Evolutionary conservation across 352 stramenopile species (phyloP), one percentile per base, ranked within the genome.

Genomic region (Phytophthora pini): DNA sequence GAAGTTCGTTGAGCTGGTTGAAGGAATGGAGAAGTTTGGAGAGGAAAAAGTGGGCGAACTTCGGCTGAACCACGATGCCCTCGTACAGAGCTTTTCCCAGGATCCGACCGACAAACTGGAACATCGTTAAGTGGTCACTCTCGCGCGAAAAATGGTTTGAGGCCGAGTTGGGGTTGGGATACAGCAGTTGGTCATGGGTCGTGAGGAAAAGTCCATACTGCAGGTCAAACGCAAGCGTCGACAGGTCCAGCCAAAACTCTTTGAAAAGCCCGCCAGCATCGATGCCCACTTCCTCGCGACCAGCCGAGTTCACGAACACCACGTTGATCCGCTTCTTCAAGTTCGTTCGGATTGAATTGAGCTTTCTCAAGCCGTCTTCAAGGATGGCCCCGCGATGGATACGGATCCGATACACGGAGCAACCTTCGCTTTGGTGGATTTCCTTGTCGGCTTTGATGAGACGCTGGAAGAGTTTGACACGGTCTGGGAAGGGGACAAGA

Each of bases 231-330:
- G 92, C 91, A n/a, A 97, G 74, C 0, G 79, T 89, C 38, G 82
- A 89, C 4, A 99, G 72, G 27, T 88, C 92, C 17, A 94, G 88
- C 90, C 92, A 98, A 65, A 98, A 99, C 65, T 99, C 97, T 80
- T 99, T 99, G 68, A 99, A 99, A 0, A 99, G 76, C 0, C 97
- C 97, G 15, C 97, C 97, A 31, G 95, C 89, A 79, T 99, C 97
- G 61, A 99, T 98, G 17, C 97, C 97, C 49, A 83, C 88, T 77
- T 99, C 97, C 77, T 98, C 79, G 10, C 83, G 61, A 7, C 93
- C 95, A 47, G 93, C 84, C 2, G 92, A 79, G 71, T 98, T 98
- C 17, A 94, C 74, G 53, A 94, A 95, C 11, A 90, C 76, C 8
- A 92, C 80, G 43, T 90, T 88, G 54, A 92, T 87, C 17, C 74